Conservation (phyloP, 176 grass and related monocot genomes). For the barley (Hordeum vulgare) region DNA sequence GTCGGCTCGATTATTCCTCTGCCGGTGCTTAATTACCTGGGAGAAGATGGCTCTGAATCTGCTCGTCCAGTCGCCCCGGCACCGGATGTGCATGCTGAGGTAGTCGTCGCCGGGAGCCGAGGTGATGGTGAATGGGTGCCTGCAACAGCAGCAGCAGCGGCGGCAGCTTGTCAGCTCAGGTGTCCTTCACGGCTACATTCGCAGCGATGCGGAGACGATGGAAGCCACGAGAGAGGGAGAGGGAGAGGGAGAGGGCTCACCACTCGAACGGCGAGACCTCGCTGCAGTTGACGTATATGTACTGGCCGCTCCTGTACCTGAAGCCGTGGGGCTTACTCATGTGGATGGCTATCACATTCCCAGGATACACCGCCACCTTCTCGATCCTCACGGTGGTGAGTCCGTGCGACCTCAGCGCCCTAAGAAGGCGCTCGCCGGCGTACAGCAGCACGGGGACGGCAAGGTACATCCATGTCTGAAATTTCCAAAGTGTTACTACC, state of each 20-base stretch:
- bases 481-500: not conserved
- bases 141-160: not conserved
- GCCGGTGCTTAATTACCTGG: not conserved
- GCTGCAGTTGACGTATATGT: conserved; percentile 87
- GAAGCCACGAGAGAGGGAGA: not conserved
- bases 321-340: conserved; percentile 81
- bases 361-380: conserved; percentile 88
- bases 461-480: conserved; percentile 98
- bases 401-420: conserved; percentile 66
- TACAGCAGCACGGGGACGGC: conserved; percentile 60
- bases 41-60: conserved; percentile 60
- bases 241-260: no score
- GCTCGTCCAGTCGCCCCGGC: conserved; percentile 82
- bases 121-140: conserved; percentile 98
- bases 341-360: conserved; percentile 78
- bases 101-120: conserved; percentile 81
- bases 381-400: conserved; percentile 64
- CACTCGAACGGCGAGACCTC: conserved; percentile 88
- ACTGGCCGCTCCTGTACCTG: conserved; percentile 94
- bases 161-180: not conserved
- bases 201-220: not conserved
- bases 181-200: not conserved
- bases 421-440: conserved; percentile 62
- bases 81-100: conserved; percentile 93
- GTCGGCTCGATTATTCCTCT: no score